Percentiles rank a stretch among this genome's conserved stretches.
Evolutionary conservation across 257 asterid species (phyloP).

Genomic region (Solanum megistacrolobum): DNA sequence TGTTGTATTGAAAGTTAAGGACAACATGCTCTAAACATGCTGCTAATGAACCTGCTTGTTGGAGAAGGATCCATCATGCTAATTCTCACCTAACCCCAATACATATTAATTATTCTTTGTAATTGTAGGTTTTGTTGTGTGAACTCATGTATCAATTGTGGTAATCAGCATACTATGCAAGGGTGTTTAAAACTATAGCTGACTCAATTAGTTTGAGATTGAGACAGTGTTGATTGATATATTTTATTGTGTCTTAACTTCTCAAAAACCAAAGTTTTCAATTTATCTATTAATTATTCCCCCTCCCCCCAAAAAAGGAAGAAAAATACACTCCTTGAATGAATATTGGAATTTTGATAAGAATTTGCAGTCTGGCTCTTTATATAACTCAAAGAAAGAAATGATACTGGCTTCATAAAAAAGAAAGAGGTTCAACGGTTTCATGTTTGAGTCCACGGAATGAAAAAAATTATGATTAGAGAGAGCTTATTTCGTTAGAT

Average conservation of each 20-base stretch:
- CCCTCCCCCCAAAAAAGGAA: too few species aligned
- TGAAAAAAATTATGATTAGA: background rate
- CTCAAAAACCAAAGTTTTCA: background rate
- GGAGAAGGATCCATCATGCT: conserved; percentile 10
- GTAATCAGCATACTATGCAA: background rate
- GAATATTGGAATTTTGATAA: background rate
- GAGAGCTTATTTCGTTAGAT: background rate
- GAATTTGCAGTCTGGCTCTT: background rate
- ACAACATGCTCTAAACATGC: background rate
- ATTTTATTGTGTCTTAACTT: background rate
- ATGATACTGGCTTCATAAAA: background rate
- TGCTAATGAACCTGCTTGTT: background rate
- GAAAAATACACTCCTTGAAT: background rate
- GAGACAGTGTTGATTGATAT: background rate
- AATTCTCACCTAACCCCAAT: background rate
- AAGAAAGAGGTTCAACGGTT: background rate
- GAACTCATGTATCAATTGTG: background rate
- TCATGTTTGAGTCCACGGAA: background rate
- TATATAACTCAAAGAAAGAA: background rate
- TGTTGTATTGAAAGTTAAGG: background rate
- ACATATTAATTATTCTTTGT: background rate
- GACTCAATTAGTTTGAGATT: background rate
- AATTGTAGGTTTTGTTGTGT: background rate
- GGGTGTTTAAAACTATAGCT: background rate
- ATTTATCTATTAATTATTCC: background rate